phyloP scores from a whole-genome alignment of 306 rosid genomes.

The Casuarina cunninghamiana region DNA sequence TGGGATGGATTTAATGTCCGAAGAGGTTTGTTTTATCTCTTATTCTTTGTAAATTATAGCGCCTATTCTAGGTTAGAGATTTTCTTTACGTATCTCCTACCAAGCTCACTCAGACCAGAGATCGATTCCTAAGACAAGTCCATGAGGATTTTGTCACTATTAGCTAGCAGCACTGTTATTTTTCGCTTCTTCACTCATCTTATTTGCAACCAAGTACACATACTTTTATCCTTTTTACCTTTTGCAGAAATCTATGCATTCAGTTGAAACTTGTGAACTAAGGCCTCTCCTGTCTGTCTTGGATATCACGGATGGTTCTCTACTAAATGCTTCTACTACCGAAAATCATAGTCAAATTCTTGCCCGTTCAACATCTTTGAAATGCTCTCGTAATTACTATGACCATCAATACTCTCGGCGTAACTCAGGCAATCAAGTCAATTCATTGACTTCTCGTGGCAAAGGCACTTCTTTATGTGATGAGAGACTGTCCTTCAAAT shows the following conservation, averaged over 20 bases:
- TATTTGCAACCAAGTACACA: background rate
- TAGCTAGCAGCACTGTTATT: background rate
- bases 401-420: conserved; percentile 88
- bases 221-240: conserved; percentile 1
- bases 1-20: conserved; percentile 68
- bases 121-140: background rate
- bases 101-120: background rate
- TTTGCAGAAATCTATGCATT: conserved; percentile 49
- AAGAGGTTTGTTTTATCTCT: conserved; percentile 64
- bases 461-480: conserved; percentile 51
- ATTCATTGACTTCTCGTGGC: conserved; percentile 63
- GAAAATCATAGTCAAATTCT: conserved; percentile 64
- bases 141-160: conserved; percentile 1
- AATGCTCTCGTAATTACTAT: conserved; percentile 80
- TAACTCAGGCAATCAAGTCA: conserved; percentile 54
- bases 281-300: conserved; percentile 41
- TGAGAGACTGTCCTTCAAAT: conserved; percentile 58
- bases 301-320: conserved; percentile 53
- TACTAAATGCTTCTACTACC: conserved; percentile 40
- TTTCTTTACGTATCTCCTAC: background rate
- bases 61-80: conserved; percentile 1
- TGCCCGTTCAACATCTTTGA: conserved; percentile 67
- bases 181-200: conserved; percentile 23
- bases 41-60: background rate
- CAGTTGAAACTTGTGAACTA: conserved; percentile 45